phyloP scores from a whole-genome alignment of 2,329 filamentous ascomycete species.

The Akanthomyces lecanii region DNA sequence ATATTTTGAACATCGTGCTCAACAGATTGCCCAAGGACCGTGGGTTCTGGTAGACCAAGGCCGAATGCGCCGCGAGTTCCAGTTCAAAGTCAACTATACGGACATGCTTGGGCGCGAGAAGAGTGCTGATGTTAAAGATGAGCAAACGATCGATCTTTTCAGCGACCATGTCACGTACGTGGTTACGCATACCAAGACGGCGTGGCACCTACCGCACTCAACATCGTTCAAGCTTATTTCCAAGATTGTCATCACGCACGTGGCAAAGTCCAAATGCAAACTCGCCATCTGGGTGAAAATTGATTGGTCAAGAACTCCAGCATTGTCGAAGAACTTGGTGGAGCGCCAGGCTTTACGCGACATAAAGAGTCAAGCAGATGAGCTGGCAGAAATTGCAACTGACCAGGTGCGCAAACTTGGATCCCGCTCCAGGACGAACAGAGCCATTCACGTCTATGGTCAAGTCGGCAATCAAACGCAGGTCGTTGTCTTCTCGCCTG shows the following conservation, averaged over 20 bases:
- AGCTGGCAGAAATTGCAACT: constrained; percentile 69
- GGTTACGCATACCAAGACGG: constrained; percentile 57
- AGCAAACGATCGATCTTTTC: constrained; percentile 80
- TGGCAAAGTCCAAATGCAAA: constrained; percentile 88
- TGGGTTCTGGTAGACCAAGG: constrained; percentile 71
- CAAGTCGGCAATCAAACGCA: constrained; percentile 66
- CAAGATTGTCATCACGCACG: constrained; percentile 90
- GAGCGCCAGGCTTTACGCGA: constrained; percentile 72
- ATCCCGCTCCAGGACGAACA: constrained; percentile 67
- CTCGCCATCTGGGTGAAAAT: constrained; percentile 82
- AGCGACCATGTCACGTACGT: constrained; percentile 70
- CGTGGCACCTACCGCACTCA: constrained; percentile 83
- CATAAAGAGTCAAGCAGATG: constrained; percentile 65
- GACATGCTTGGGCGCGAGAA: constrained; percentile 61
- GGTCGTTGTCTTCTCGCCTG: constrained; percentile 56
- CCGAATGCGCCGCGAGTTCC: constrained; percentile 71
- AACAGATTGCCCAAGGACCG: constrained; percentile 78
- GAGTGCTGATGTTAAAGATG: constrained; percentile 66
- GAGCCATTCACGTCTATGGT: constrained; percentile 76
- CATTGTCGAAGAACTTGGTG: constrained; percentile 57
- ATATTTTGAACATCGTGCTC: constrained; percentile 76
- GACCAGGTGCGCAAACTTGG: constrained; percentile 75
- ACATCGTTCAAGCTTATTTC: constrained; percentile 75
- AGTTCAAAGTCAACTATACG: constrained; percentile 67
- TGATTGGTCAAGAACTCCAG: constrained; percentile 73